Evolutionary conservation across 2,329 filamentous ascomycete genomes (phyloP).

Genomic region (Madurella mycetomatis): DNA sequence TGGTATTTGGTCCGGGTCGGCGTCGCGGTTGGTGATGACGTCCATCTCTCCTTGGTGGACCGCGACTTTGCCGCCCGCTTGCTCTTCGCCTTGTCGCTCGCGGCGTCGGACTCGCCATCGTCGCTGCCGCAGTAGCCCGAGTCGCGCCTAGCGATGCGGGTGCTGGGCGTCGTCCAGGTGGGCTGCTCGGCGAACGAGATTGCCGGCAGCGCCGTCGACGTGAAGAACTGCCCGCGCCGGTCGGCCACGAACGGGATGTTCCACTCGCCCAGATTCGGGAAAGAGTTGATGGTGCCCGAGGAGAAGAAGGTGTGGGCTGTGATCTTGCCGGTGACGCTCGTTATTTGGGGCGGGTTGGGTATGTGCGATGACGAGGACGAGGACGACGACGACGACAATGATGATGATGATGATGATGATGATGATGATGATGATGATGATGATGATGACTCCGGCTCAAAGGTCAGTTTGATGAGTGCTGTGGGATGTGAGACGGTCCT

Average conservation of each 20-base stretch:
- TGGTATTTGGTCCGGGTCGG: conserved; percentile 34
- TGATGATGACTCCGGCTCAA: conserved; percentile 39
- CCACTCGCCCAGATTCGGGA: conserved; percentile 48
- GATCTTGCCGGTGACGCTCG: conserved; percentile 47
- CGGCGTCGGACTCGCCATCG: neutral
- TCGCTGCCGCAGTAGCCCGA: conserved; percentile 46
- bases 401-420: too few relatives aligned
- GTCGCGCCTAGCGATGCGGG: conserved; percentile 40
- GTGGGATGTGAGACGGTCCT: conserved; percentile 37
- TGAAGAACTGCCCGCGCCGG: conserved; percentile 44
- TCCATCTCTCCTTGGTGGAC: neutral
- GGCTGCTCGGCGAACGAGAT: conserved; percentile 31
- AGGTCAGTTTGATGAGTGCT: conserved; percentile 44
- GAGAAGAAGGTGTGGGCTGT: conserved; percentile 51
- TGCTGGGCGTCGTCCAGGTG: conserved; percentile 39
- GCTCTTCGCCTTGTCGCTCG: conserved; percentile 3
- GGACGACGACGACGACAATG: too few relatives aligned
- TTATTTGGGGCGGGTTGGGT: conserved; percentile 44
- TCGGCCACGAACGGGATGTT: conserved; percentile 35
- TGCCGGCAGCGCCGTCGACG: conserved; percentile 39
- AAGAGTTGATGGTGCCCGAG: conserved; percentile 39
- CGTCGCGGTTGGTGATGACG: conserved; percentile 6
- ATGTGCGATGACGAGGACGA: conserved; percentile 25
- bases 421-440: neutral
- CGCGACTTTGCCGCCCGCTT: neutral